Evolutionary conservation across 1,139 yeast species (phyloP), one percentile per base, ranked within the genome.

Genomic region (Candida gigantensis): DNA sequence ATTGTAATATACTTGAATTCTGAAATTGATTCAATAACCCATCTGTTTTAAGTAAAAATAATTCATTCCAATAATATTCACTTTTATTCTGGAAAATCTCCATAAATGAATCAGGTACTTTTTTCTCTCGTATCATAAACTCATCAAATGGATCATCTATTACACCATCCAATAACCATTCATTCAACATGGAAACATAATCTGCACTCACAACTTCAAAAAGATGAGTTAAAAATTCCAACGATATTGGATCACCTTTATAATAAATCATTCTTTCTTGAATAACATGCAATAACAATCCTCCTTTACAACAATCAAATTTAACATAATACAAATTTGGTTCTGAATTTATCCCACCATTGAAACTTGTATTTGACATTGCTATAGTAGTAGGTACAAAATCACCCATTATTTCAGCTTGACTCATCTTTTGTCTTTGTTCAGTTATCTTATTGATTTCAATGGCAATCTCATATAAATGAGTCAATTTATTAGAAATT

Each of bases 1-100:
- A 67, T 49, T 84, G 86, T 1, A n/a, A n/a, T n/a, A 81, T 57
- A 2, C 72, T 77, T n/a, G 66, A 66, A 35, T 67, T 61, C 6
- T 68, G 58, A 36, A 90, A 77, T 47, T 84, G 92, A 36, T 75
- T 72, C 3, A 94, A 79, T 15, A 89, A 53, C 0, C 94, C 95
- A 51, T 86, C 95, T 36, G 76, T 75, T 36, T 92, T 70, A 7
- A 89, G 70, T 8, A 87, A 76, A 55, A 77, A 92, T 40, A 88
- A 77, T 42, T 87, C 87, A 39, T 85, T 86, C 97, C 97, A 92
- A 51, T 84, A 82, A 42, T 83, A 81, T 47, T 89, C 96, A 41
- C 80, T 72, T 45, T 76, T 74, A 13, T 74, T 57, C 34, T 70
- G 68, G 43, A 74, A 72, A 6, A 72, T 50, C 16, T 64, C 65